Evolutionary conservation across 2,329 filamentous ascomycete species (phyloP), one percentile per base, ranked within the genome.

Genomic region (Fusarium vanettenii): DNA sequence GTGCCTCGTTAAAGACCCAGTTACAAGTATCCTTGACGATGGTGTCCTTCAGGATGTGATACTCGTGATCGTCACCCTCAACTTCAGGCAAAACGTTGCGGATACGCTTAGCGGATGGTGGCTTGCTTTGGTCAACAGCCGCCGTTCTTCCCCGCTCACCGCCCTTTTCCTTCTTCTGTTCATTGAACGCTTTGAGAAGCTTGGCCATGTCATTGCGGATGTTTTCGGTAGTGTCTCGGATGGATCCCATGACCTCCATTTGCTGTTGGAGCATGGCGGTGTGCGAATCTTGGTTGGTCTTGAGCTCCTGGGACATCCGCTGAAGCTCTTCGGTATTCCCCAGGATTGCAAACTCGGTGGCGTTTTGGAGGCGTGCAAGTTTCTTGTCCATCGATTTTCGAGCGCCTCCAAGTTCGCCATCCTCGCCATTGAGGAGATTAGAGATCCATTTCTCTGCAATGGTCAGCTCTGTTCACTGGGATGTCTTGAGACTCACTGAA

Each of bases 321-420:
- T 78, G 72, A 13, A 76, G 65, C 31, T 81, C 80, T 48, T 82
- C 79, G 1, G 79, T 82, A 60, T 82, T 81, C 9, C 76, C 80
- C 0, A 82, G 73, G 31, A 81, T 82, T 14, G 81, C 80, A 61
- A 81, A 79, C 59, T 81, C 78, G 9, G 81, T 81, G 2, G 81
- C 80, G 22, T 76, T 76, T 60, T 81, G 79, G 3, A 83, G 78
- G 37, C 74, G 73, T 3, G 73, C 41, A 2, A 83, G 73, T 8
- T 69, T 71, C 18, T 70, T 72, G 57, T 81, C 79, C 78, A 83
- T 79, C 9, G 71, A 63, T 37, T 78, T 79, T 5, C 80, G 76
- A 9, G 80, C 81, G 20, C 71, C 77, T 5, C 76, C 75, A 11
- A 83, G 77, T 13, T 81, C 80, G 11, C 72, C 62, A 59, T 83